phyloP scores from a whole-genome alignment of 306 rosid species.

The Glycyrrhiza uralensis region DNA sequence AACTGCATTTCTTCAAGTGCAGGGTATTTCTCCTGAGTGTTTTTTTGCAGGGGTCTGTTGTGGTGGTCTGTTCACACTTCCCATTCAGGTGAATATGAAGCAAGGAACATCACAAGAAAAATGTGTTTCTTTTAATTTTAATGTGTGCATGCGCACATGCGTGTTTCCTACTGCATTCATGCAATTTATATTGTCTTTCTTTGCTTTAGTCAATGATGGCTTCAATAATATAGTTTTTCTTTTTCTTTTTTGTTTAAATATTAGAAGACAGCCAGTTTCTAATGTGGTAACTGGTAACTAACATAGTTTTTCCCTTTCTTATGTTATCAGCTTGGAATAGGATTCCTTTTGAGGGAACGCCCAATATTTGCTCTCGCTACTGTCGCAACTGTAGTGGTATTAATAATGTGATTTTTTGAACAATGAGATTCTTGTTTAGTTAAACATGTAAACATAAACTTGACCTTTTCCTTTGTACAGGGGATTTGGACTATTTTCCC shows the following conservation, averaged over 20 bases:
- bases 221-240: too few relatives aligned
- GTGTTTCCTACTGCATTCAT: too few relatives aligned
- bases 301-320: slow-evolving; percentile 15
- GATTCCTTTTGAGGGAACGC: slow-evolving; percentile 60
- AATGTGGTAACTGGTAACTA: not conserved
- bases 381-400: slow-evolving; percentile 64
- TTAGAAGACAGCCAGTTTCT: too few relatives aligned
- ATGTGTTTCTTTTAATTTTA: not conserved
- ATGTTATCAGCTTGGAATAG: slow-evolving; percentile 47
- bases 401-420: not conserved
- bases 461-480: slow-evolving; percentile 25
- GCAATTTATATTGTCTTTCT: too few relatives aligned
- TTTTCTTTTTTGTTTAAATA: too few relatives aligned
- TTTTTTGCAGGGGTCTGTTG: slow-evolving; percentile 69
- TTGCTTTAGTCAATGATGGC: too few relatives aligned
- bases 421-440: not conserved
- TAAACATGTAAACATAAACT: slow-evolving; percentile 17
- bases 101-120: not conserved
- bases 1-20: slow-evolving; percentile 16
- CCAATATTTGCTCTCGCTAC: slow-evolving; percentile 63
- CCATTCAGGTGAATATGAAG: slow-evolving; percentile 46
- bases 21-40: slow-evolving; percentile 59
- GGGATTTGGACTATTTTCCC: slow-evolving; percentile 65
- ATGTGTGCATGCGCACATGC: too few relatives aligned
- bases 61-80: slow-evolving; percentile 65